Evolutionary conservation across 108 stramenopile species (phyloP).

Genomic region (Nannochloropsis gaditana): DNA sequence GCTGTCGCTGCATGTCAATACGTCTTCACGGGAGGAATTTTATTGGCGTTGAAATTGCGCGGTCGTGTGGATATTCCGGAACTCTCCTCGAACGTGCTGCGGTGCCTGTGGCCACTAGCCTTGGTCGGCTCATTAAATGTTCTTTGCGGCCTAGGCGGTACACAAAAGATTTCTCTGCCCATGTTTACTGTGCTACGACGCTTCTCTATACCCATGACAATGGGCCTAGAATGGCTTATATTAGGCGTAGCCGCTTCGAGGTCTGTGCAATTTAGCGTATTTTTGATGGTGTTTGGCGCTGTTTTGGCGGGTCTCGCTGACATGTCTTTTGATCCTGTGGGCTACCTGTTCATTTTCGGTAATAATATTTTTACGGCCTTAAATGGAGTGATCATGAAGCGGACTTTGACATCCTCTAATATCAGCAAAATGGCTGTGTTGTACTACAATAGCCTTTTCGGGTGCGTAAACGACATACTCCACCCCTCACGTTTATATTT

Average conservation of each 20-base stretch:
- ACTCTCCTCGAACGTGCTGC: background rate
- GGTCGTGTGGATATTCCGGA: background rate
- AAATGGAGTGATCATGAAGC: background rate
- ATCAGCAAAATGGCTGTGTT: slow-evolving; percentile 57
- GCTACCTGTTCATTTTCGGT: slow-evolving; percentile 57
- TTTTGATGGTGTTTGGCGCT: slow-evolving; percentile 58
- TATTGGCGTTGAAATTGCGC: background rate
- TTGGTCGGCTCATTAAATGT: slow-evolving; percentile 50
- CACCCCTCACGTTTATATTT: background rate
- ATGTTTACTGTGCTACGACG: slow-evolving; percentile 61
- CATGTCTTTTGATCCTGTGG: slow-evolving; percentile 51
- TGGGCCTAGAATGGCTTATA: slow-evolving; percentile 56
- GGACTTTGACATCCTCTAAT: slow-evolving; percentile 17
- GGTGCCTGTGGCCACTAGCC: background rate
- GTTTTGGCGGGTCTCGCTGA: slow-evolving; percentile 59
- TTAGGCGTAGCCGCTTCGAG: slow-evolving; percentile 47
- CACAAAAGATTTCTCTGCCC: slow-evolving; percentile 53
- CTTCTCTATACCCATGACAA: slow-evolving; percentile 57
- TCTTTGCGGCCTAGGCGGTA: slow-evolving; percentile 54
- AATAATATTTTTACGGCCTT: slow-evolving; percentile 47
- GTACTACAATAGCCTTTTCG: slow-evolving; percentile 52
- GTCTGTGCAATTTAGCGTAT: slow-evolving; percentile 50
- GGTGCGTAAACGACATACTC: background rate
- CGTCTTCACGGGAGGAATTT: background rate
- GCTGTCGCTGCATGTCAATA: background rate